Base-by-base conservation (phyloP, 1,139 yeast genomes). In the Candida glucosophila region DNA sequence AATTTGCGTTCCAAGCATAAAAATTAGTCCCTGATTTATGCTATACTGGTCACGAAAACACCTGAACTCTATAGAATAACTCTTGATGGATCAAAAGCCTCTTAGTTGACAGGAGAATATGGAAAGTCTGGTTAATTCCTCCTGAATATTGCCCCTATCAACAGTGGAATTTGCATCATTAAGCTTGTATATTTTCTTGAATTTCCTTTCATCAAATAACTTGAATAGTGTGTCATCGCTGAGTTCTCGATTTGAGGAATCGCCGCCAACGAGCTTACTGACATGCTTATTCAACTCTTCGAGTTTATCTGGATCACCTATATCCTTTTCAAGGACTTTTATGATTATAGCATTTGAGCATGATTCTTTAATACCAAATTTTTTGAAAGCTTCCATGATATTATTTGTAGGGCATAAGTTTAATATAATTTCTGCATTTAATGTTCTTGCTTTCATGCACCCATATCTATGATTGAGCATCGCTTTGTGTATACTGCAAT, bases 361-460 rank as follows among this genome's bases (percentile, higher is more conserved):
- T 11, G 40, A 34, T 10, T 47, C 47, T 37, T 56, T 63, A 11
- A 64, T 51, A 1, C 70, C 70, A 40, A 64, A 64, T 29, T 57
- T 37, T 28, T 49, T 55, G 33, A 64, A 46, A 1, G 70, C 67
- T 30, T 64, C 69, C 47, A 52, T 49, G 23, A 64, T 58, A 32
- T 60, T 63, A 43, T 62, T 64, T 10, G 57, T 48, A 2, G 70
- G 68, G 4, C 65, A 58, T 31, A 64, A 47, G 32, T 52, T 58
- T 35, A 55, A 52, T 14, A 64, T 52, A 19, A 63, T 56, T 34
- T 64, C 70, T 0, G 70, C 55, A 34, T 62, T 53, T 28, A 64
- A 42, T 1, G 66, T 53, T 24, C 58, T 59, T 19, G 71, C 64
- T 33, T 49, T 52, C 56, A 53, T 55, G 12, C 41, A 35, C 3